phyloP scores from a whole-genome alignment of 2,329 filamentous ascomycete genomes.

The Trichoderma breve region DNA sequence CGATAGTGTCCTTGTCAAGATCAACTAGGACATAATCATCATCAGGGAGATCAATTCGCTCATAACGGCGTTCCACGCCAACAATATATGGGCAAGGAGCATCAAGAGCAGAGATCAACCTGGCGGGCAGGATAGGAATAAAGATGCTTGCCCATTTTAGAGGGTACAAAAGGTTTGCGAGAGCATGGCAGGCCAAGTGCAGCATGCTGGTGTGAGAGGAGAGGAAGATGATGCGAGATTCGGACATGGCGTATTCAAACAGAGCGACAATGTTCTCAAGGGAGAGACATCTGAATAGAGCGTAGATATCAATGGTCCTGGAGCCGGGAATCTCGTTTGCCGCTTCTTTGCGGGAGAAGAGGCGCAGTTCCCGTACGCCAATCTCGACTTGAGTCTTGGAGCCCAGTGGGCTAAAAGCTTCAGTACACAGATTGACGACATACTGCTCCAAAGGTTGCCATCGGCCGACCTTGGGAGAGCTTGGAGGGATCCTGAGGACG shows the following conservation, averaged over 20 bases:
- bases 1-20: conserved; percentile 85
- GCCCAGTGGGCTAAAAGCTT: conserved; percentile 85
- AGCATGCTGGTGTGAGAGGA: conserved; percentile 97
- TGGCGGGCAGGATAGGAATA: conserved; percentile 84
- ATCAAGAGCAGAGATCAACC: conserved; percentile 85
- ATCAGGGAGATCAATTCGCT: conserved; percentile 79
- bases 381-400: conserved; percentile 97
- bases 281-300: conserved; percentile 84
- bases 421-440: conserved; percentile 93
- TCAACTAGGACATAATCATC: conserved; percentile 96
- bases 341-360: conserved; percentile 92
- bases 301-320: conserved; percentile 87
- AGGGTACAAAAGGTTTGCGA: conserved; percentile 82
- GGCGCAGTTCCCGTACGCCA: conserved; percentile 79
- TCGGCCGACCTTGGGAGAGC: conserved; percentile 83
- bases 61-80: conserved; percentile 89
- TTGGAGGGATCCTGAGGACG: conserved; percentile 78
- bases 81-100: conserved; percentile 97
- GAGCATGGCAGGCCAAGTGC: conserved; percentile 84
- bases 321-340: conserved; percentile 90
- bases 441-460: conserved; percentile 98
- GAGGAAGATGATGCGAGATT: conserved; percentile 92
- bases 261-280: conserved; percentile 89
- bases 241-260: conserved; percentile 88
- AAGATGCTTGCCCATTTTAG: conserved; percentile 92